These are phyloP conservation scores for Pseudogymnoascus sp. DNA, from an alignment of 2,329 filamentous ascomycete species.

Conservation along the genomic window DNA sequence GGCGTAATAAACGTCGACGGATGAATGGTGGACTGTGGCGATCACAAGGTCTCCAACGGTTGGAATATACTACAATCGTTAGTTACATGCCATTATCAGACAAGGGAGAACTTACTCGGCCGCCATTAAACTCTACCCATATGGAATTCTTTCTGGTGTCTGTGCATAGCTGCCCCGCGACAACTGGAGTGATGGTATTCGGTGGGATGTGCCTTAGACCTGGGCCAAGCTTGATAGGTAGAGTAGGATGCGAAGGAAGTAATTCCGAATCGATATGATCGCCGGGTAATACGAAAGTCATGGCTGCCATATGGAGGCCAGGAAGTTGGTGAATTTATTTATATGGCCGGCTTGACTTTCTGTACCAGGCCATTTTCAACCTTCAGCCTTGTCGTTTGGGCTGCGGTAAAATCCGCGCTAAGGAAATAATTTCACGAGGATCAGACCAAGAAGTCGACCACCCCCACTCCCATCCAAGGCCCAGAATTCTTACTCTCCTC, in stretches of 20 bases:
- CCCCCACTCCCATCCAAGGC: constrained; percentile 6
- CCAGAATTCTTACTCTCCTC: constrained; percentile 5
- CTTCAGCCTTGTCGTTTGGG: constrained; percentile 11
- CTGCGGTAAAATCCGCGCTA: constrained; percentile 2
- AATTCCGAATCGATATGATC: constrained; percentile 61
- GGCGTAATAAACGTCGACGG: constrained; percentile 74
- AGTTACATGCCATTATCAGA: constrained; percentile 28
- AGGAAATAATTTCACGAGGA: constrained; percentile 13
- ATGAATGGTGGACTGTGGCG: constrained; percentile 71
- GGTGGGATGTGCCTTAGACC: constrained; percentile 77
- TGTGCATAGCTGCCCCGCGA: constrained; percentile 60
- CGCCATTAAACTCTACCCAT: constrained; percentile 66
- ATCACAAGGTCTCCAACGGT: constrained; percentile 80
- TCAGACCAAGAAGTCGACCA: constrained; percentile 7
- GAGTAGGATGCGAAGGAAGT: constrained; percentile 62
- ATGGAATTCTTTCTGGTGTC: constrained; percentile 70
- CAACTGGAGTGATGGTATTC: constrained; percentile 62
- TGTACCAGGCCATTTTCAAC: constrained; percentile 3
- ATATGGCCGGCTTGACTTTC: not conserved
- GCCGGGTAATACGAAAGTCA: constrained; percentile 71
- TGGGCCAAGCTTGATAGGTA: constrained; percentile 73
- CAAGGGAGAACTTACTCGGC: constrained; percentile 51
- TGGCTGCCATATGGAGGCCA: constrained; percentile 44
- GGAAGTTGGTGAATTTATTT: not conserved
- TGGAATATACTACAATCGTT: constrained; percentile 63